phyloP scores from a whole-genome alignment of 345 rosid genomes.

The Eucalyptus victrix region DNA sequence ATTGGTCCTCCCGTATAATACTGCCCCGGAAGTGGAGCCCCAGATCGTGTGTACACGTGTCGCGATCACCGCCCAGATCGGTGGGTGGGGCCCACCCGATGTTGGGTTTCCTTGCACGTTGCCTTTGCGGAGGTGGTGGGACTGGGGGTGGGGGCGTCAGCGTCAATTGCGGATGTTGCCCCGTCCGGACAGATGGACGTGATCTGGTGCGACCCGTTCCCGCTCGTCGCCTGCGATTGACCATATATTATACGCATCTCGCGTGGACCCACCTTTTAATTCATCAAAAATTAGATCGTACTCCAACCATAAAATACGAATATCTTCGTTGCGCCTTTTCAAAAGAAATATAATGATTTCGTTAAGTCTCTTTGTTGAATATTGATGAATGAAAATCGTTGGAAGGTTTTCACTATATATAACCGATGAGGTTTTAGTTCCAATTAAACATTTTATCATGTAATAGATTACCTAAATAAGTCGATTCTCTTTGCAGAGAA shows the following conservation, averaged over 20 bases:
- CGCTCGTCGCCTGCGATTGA: not conserved
- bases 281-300: not conserved
- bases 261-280: not conserved
- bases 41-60: not conserved
- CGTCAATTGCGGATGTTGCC: not conserved
- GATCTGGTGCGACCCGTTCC: not conserved
- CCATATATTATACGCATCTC: not conserved
- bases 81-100: not conserved
- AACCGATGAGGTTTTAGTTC: not conserved
- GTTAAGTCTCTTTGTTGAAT: not conserved
- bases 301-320: not conserved
- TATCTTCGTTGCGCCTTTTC: not conserved
- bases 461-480: not conserved
- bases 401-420: not conserved
- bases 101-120: not conserved
- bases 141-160: not conserved
- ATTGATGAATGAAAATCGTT: not conserved
- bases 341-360: not conserved
- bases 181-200: not conserved
- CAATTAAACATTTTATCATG: not conserved
- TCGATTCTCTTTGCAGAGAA: not conserved
- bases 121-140: not conserved
- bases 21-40: not conserved
- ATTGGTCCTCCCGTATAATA: not conserved
- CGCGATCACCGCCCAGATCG: not conserved